A percentile compares a stretch with the other conserved stretches of the same genome.
Conservation (phyloP, 306 rosid species). For the Corylus avellana region DNA sequence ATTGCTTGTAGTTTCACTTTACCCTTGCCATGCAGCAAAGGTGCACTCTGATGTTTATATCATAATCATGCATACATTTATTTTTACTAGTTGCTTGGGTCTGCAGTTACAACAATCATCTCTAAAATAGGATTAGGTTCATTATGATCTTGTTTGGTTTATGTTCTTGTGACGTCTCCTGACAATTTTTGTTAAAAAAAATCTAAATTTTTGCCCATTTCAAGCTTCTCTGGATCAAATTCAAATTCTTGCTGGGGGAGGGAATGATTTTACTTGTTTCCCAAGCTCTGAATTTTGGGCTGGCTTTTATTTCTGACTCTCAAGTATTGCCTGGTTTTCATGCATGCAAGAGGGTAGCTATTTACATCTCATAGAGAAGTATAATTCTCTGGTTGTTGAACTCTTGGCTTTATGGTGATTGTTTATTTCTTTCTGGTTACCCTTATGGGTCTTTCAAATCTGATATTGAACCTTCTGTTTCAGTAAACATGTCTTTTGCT, state of each 20-base stretch:
- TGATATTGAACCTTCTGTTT: neutral
- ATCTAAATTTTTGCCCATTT: neutral
- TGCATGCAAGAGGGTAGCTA: neutral
- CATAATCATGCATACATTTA: neutral
- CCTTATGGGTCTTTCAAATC: neutral
- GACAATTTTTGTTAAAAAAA: neutral
- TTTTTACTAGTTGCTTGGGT: neutral
- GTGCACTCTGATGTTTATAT: constrained; percentile 8
- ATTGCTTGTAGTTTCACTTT: neutral
- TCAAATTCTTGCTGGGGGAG: neutral
- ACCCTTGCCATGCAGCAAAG: neutral
- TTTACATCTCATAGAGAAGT: neutral
- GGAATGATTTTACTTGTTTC: neutral
- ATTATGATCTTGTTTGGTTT: neutral
- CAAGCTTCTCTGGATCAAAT: neutral
- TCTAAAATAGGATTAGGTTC: neutral
- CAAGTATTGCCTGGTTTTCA: neutral
- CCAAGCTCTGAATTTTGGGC: neutral
- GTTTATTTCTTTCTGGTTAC: neutral
- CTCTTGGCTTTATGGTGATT: neutral
- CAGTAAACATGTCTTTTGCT: neutral
- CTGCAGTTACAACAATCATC: neutral
- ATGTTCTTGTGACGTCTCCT: neutral
- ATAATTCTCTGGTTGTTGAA: neutral
- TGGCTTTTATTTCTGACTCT: neutral